Evolutionary conservation across 345 rosid genomes (phyloP), one percentile per base, ranked within the genome.

Genomic region (Salix suchowensis): DNA sequence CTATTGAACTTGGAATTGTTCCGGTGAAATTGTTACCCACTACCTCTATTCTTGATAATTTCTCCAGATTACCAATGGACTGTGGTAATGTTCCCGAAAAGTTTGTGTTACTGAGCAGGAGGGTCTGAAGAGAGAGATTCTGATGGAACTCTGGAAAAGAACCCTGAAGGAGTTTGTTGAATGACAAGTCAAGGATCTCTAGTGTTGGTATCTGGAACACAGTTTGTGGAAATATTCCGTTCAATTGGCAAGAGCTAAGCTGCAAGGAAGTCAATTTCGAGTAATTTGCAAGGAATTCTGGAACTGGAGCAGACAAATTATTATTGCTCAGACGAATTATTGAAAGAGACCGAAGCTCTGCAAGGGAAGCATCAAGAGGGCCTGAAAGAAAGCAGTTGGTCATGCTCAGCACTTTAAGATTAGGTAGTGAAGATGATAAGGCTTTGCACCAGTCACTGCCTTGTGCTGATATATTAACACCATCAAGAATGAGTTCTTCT

Each of bases 341-440:
- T 0, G 86, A 74, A 52, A 85, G 80, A 36, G 65, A 79, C 44
- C 0, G 40, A 42, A 75, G 72, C 55, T 65, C 36, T 52, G 32
- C 34, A 11, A 85, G 68, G 15, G 87, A 88, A 52, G 58, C 9
- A 73, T 75, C 21, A 0, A 78, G 76, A 11, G 82, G 80, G 37
- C 82, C 93, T 0, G 79, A 70, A 68, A 86, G 80, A 32, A 9
- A n/a, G 76, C 88, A 88, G 24, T 44, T 14, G 46, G 70, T n/a
- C 84, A 85, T 75, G 81, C 93, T 89, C 78, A 88, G 62, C 7
- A 37, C 84, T 67, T 30, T 71, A 69, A 88, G 70, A 34, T 83
- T 76, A 2, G 77, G 78, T 72, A 86, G 32, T 0, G 81, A 79
- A 6, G 83, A 77, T 4, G 87, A 84, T 10, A 84, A 26, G 6